Evolutionary conservation across 148 eudicot genomes (phyloP).

Genomic region (Salicornia ramosissima): DNA sequence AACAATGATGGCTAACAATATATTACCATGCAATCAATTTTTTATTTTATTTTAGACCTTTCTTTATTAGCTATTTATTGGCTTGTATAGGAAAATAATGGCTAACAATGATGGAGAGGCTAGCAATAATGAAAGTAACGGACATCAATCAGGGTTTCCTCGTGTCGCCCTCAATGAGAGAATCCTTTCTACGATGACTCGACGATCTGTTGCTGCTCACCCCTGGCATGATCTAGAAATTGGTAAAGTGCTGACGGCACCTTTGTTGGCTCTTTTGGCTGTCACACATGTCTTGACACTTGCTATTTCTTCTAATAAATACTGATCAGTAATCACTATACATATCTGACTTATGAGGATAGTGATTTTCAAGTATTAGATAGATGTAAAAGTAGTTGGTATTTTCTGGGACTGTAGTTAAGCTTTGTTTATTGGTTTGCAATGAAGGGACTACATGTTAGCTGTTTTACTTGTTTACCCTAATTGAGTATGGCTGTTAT

Average conservation of each 20-base stretch:
- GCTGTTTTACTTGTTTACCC: neutral
- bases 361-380: too few relatives aligned
- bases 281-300: neutral
- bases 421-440: neutral
- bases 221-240: constrained; percentile 98
- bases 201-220: constrained; percentile 86
- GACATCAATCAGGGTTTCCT: constrained; percentile 28
- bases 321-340: too few relatives aligned
- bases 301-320: neutral
- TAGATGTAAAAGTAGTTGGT: neutral
- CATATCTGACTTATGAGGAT: neutral
- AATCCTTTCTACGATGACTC: constrained; percentile 76
- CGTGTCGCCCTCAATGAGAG: constrained; percentile 71
- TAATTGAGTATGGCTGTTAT: neutral
- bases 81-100: constrained; percentile 30
- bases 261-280: neutral
- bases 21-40: too few relatives aligned
- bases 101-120: constrained; percentile 43
- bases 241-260: constrained; percentile 31
- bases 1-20: too few relatives aligned
- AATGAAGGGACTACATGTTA: neutral
- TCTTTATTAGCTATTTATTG: neutral
- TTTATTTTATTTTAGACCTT: neutral
- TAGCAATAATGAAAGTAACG: constrained; percentile 22
- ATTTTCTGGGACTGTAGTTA: neutral